Base-by-base conservation (phyloP, 1,284 basidiomycete species). In the Pseudozyma flocculosa region DNA sequence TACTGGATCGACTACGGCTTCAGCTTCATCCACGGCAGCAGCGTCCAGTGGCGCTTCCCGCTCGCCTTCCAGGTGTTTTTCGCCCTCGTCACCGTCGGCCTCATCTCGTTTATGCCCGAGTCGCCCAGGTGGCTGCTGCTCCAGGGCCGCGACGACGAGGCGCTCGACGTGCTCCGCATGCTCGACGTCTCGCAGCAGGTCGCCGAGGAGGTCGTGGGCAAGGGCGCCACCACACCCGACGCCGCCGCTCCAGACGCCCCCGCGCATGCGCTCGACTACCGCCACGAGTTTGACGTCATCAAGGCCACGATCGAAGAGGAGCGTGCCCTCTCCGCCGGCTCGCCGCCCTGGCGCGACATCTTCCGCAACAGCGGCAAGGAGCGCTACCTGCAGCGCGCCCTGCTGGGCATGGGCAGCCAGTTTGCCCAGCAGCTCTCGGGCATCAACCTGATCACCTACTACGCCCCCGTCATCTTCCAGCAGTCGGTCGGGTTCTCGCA, bases 111-210 rank as follows among this genome's bases (percentile, higher is more conserved):
- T 80, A 81, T 88, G 23, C 86, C 86, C 37, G 87, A 88, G 73
- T 87, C 86, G 11, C 87, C 87, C 11, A 82, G 87, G 75, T 88
- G 81, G 86, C 82, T 88, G n/a, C 78, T 86, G 32, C 85, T 84
- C 71, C 82, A 83, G 41, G 84, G 84, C 9, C 67, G 64, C 30
- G 45, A 68, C 19, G 83, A 83, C 2, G 84, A 87, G 62, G 87
- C 87, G 0, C 79, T 84, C 43, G 82, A 83, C 2, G 85, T 88
- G 34, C 84, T 88, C 47, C 83, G 84, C 18, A 85, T 84, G 7
- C 78, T 87, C 13, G 84, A 86, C 34, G 81, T 85, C 51, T 84
- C 83, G 46, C 80, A 82, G 0, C 79, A 80, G 13, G 84, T 87
- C 0, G 81, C 82, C 34, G 56, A 70, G 55, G 48, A 55, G 51